These are phyloP conservation scores for Theobroma grandiflorum DNA, from an alignment of 441 rosid genomes.

Conservation along the genomic window DNA sequence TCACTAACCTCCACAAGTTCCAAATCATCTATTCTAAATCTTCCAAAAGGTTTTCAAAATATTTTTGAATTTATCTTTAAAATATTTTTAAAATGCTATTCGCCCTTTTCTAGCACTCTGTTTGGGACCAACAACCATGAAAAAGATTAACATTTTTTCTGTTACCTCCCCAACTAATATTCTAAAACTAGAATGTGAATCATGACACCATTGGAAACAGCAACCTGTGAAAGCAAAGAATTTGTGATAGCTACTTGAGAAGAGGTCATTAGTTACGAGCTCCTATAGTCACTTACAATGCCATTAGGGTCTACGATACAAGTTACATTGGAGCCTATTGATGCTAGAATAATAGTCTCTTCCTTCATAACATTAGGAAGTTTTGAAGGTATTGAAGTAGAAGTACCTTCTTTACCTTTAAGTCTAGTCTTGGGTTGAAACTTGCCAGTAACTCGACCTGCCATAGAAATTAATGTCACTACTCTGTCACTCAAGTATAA, in stretches of 20 bases:
- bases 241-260: conserved; percentile 21
- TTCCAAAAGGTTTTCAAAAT: too few species aligned
- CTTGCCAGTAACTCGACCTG: not conserved
- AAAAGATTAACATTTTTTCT: not conserved
- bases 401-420: conserved; percentile 19
- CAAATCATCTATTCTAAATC: too few species aligned
- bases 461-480: too few species aligned
- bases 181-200: conserved; percentile 32
- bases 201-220: conserved; percentile 26
- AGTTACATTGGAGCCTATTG: conserved; percentile 14
- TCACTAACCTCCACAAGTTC: too few species aligned
- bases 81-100: too few species aligned
- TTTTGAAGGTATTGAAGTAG: conserved; percentile 24
- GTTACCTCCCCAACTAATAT: conserved; percentile 47
- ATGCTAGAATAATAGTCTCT: not conserved
- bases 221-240: conserved; percentile 27
- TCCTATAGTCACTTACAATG: conserved; percentile 20
- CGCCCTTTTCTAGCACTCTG: too few species aligned
- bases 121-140: not conserved
- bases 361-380: not conserved
- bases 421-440: conserved; percentile 41
- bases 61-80: too few species aligned
- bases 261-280: conserved; percentile 10
- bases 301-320: not conserved
- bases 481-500: too few species aligned